A percentile compares a stretch with the other conserved stretches of the same genome.
These are phyloP conservation scores for Blastobotrys malaysiensis DNA, from an alignment of 1,139 yeast genomes.

Conservation along the genomic window DNA sequence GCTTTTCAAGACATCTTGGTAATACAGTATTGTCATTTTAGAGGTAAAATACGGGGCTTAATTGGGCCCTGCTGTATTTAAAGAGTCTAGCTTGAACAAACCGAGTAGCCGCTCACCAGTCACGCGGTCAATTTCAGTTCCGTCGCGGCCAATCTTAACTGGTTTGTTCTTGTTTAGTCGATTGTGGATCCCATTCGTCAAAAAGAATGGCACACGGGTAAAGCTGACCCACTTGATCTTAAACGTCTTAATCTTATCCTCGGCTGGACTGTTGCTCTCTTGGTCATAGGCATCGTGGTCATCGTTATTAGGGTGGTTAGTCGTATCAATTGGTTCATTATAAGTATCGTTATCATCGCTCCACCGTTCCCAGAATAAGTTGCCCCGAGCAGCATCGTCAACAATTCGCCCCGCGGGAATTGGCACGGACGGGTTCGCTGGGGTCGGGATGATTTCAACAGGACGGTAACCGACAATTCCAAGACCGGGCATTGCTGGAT, in stretches of 20 bases:
- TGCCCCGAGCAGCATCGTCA: conserved; percentile 37
- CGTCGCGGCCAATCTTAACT: conserved; percentile 39
- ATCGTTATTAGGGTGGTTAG: neutral
- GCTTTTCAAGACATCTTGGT: neutral
- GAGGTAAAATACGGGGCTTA: neutral
- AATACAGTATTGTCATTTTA: neutral
- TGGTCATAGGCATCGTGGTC: neutral
- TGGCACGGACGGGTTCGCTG: conserved; percentile 21
- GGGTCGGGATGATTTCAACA: conserved; percentile 18
- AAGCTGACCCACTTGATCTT: conserved; percentile 34
- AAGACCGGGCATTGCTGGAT: neutral
- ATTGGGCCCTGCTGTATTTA: no score
- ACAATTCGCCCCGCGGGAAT: conserved; percentile 38
- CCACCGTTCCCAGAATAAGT: conserved; percentile 36
- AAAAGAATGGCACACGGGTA: conserved; percentile 29
- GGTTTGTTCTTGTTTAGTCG: conserved; percentile 35
- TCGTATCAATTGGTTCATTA: neutral
- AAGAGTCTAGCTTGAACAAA: conserved; percentile 21
- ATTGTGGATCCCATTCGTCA: conserved; percentile 29
- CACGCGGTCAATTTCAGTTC: conserved; percentile 37
- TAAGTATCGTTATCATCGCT: conserved; percentile 15
- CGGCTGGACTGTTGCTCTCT: conserved; percentile 12
- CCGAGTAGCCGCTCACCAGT: conserved; percentile 31
- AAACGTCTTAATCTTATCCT: conserved; percentile 37
- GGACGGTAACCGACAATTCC: neutral